These are phyloP conservation scores for Epichloe brachyelytri DNA, from an alignment of 2,329 filamentous ascomycete genomes.

Conservation along the genomic window DNA sequence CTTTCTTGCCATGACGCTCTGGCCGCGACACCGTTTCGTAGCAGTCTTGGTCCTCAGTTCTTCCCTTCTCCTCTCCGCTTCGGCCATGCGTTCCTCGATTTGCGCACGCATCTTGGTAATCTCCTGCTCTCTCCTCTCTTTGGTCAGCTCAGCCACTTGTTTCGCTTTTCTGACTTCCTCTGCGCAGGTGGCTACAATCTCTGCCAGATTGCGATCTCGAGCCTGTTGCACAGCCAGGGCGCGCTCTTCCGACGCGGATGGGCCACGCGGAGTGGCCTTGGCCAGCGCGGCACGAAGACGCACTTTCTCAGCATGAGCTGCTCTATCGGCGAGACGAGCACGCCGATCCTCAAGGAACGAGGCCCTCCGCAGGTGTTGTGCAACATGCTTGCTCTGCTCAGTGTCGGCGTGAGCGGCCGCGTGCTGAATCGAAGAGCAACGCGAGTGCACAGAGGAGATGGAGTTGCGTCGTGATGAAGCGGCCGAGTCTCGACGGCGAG, in stretches of 20 bases:
- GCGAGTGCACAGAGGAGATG: slow-evolving; percentile 62
- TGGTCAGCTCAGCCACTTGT: slow-evolving; percentile 69
- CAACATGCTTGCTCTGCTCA: slow-evolving; percentile 65
- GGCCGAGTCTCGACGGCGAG: slow-evolving; percentile 60
- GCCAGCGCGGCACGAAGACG: slow-evolving; percentile 61
- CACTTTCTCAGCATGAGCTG: slow-evolving; percentile 74
- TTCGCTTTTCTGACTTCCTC: slow-evolving; percentile 76
- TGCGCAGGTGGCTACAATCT: slow-evolving; percentile 69
- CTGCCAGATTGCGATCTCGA: slow-evolving; percentile 66
- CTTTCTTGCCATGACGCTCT: slow-evolving; percentile 39
- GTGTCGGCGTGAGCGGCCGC: slow-evolving; percentile 33
- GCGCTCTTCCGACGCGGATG: slow-evolving; percentile 57
- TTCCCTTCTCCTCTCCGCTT: slow-evolving; percentile 60
- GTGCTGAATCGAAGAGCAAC: slow-evolving; percentile 47
- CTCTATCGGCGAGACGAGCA: slow-evolving; percentile 65
- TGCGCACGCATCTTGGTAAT: slow-evolving; percentile 55
- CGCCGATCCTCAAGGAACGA: slow-evolving; percentile 73
- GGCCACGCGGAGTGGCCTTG: slow-evolving; percentile 54
- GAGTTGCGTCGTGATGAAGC: slow-evolving; percentile 71
- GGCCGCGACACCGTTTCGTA: slow-evolving; percentile 38
- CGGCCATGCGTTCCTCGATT: slow-evolving; percentile 69
- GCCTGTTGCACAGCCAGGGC: slow-evolving; percentile 67
- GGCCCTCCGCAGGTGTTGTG: slow-evolving; percentile 65
- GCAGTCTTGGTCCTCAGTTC: slow-evolving; percentile 45
- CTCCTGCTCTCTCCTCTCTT: slow-evolving; percentile 66